Evolutionary conservation across 1,139 yeast species (phyloP), one percentile per base, ranked within the genome.

Genomic region (Lodderomyces parapsilosis): DNA sequence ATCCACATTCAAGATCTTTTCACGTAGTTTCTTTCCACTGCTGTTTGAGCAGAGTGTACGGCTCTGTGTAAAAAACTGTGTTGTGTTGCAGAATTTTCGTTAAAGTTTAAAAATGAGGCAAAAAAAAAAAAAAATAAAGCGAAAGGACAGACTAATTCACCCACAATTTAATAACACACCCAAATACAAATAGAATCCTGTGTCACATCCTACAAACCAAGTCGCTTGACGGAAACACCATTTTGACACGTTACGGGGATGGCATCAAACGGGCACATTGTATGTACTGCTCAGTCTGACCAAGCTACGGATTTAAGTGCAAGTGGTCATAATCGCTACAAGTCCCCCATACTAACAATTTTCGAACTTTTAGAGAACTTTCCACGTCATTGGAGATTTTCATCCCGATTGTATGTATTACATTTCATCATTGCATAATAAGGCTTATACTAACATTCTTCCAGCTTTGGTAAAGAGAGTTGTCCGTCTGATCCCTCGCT

Each of bases 331-430:
- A 9, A 24, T 6, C 10, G 4, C n/a, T n/a, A n/a, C 15, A 17
- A 27, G 8, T 13, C 4, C 6, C 8, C 14, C n/a, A 17, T 30
- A 30, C 33, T 30, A 30, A 30, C 33, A n/a, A n/a, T 11, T 15
- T 20, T 4, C 15, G n/a, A 30, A 15, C 7, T 15, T 30, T 2
- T 30, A 30, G 33, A 30, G 33, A 30, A 30, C 33, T 6, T 30
- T 30, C 36, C 33, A 30, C 11, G 33, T 30, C 9, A 43, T 46
- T 25, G 42, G 49, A 13, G 54, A 45, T 17, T 56, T 59, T 37
- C 58, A 52, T 48, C 64, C 64, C 9, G 52, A 47, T 33, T 49
- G 63, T 59, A 58, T 41, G 63, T 58, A 47, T 38, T 6, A 6
- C n/a, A 33, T 15, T 35, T 7, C 19, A 23, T n/a, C 23, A 33